Evolutionary conservation across 805 yeast genomes (phyloP).

Genomic region (Candida mattraensis): DNA sequence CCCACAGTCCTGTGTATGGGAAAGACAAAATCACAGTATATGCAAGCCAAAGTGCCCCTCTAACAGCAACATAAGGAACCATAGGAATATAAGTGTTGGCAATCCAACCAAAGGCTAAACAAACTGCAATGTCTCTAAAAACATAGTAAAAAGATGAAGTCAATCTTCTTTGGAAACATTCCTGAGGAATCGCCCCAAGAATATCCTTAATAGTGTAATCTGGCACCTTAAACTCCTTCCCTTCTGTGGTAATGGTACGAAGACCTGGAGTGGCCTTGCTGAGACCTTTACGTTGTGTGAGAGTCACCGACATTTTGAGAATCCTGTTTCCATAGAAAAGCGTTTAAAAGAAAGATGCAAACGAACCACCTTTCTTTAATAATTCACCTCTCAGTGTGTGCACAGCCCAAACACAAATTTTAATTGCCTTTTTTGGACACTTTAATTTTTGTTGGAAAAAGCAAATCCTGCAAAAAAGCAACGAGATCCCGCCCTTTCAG

Average conservation of each 20-base stretch:
- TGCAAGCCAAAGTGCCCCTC: slow-evolving; percentile 59
- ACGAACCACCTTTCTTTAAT: no score
- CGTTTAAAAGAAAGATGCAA: not conserved
- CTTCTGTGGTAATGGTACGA: slow-evolving; percentile 57
- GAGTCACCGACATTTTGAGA: slow-evolving; percentile 6
- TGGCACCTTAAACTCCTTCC: slow-evolving; percentile 70
- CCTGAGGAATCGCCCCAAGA: slow-evolving; percentile 66
- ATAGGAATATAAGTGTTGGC: slow-evolving; percentile 56
- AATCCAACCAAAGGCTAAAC: slow-evolving; percentile 49
- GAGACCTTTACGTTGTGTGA: slow-evolving; percentile 10
- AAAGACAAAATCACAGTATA: slow-evolving; percentile 60
- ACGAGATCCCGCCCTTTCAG: no score
- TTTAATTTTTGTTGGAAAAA: no score
- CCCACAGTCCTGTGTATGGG: slow-evolving; percentile 79
- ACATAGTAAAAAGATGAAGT: slow-evolving; percentile 61
- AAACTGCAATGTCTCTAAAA: slow-evolving; percentile 57
- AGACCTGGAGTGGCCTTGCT: slow-evolving; percentile 31
- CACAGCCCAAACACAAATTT: no score
- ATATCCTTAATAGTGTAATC: slow-evolving; percentile 76
- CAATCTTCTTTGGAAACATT: slow-evolving; percentile 68
- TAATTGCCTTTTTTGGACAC: no score
- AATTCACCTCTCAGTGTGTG: no score
- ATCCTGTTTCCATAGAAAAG: no score
- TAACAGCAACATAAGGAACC: slow-evolving; percentile 41
- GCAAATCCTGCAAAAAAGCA: no score